Base-by-base conservation (phyloP, 306 rosid genomes). In the Dryas alaskensis region DNA sequence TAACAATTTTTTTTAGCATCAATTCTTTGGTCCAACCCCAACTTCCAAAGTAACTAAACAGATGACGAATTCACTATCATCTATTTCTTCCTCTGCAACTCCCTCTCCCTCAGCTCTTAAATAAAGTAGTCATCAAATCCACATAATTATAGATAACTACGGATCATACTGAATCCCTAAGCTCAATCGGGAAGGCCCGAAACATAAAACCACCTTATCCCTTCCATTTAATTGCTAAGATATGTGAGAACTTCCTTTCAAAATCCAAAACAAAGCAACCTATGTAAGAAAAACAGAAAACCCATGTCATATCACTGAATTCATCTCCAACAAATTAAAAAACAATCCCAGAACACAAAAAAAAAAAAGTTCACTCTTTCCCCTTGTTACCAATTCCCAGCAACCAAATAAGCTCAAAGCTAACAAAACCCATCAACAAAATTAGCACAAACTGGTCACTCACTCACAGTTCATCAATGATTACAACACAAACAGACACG, bases 301-400 rank as follows among this genome's bases (percentile, higher is more conserved):
- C 27, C 62, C 44, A 39, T 8, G 17, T 37, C 58, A 43, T 31
- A 44, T 44, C 53, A 54, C 65, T 54, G 61, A 75, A 14, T 53
- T 57, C 49, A 31, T 55, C 46, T 37, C 65, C 54, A n/a, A 25
- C 4, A 14, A 12, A 65, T 27, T 39, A 60, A 13, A 50, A 67
- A 37, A 62, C 27, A 59, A 58, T 13, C 58, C 47, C 71, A 51
- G 16, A 53, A 69, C 53, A 42, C 39, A 37, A 7, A 67, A 45
- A 45, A 45, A 45, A 40, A 40, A 73, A 48, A 19, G 25, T 31
- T 42, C 60, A 8, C 16, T 19, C 69, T 73, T 59, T 73, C 49
- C 49, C 44, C 54, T 22, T 45, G 39, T 19, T 9, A 16, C 70
- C 19, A 72, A 39, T 54, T 59, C 44, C 19, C 43, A 68, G 47